Conservation (phyloP, 2,329 filamentous ascomycete species). For the Paecilomyces variotii region DNA sequence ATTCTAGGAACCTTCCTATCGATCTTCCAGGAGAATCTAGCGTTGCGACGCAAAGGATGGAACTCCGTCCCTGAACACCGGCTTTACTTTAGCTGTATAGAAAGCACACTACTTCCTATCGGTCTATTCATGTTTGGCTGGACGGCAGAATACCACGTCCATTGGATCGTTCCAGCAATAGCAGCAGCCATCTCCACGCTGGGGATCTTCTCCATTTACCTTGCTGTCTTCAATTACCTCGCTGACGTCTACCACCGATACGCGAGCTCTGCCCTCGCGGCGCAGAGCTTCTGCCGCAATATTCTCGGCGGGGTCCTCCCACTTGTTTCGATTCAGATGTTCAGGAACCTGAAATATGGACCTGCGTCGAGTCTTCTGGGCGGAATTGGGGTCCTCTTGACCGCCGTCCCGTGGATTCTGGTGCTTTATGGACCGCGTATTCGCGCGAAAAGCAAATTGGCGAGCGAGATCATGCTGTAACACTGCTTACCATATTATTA, state of each 20-base stretch:
- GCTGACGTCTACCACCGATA: conserved; percentile 82
- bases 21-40: neutral
- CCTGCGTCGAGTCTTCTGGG: neutral
- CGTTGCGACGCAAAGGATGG: neutral
- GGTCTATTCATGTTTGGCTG: neutral
- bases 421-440: neutral
- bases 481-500: neutral
- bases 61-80: neutral
- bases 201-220: conserved; percentile 78
- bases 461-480: neutral
- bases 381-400: neutral
- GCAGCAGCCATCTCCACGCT: conserved; percentile 45
- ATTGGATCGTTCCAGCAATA: neutral
- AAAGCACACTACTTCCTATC: neutral
- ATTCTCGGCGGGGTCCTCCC: neutral
- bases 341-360: neutral
- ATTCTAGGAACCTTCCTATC: neutral
- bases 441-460: neutral
- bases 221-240: conserved; percentile 87
- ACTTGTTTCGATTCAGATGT: neutral
- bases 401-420: neutral
- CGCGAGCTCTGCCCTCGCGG: conserved; percentile 53
- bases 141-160: neutral
- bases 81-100: neutral
- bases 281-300: neutral